A percentile compares a stretch with the other conserved stretches of the same genome.
phyloP scores from a whole-genome alignment of 495 filamentous ascomycete genomes.

The Endocarpon pusillum region DNA sequence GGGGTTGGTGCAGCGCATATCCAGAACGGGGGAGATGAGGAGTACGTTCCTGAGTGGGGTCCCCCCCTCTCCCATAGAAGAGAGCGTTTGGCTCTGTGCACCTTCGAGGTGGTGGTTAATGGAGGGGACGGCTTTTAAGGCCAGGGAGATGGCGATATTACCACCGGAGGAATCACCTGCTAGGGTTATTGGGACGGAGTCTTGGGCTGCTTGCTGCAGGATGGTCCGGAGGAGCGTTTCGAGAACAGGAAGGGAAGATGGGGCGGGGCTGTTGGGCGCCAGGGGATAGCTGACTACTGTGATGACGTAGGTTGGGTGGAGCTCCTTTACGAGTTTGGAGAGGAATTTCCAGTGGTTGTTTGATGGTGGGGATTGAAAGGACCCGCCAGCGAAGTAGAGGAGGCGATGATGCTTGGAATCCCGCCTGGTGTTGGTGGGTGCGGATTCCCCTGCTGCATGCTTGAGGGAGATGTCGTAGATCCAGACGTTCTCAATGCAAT shows the following conservation, averaged over 20 bases:
- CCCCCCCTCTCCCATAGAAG: neutral
- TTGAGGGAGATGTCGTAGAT: too few relatives aligned
- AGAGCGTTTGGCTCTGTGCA: too few relatives aligned
- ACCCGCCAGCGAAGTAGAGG: neutral
- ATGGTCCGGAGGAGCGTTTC: conserved; percentile 3
- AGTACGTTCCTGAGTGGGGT: conserved; percentile 12
- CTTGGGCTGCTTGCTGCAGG: conserved; percentile 2
- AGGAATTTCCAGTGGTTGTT: neutral
- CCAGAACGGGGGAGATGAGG: conserved; percentile 20
- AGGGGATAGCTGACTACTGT: neutral
- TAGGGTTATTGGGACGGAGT: conserved; percentile 6
- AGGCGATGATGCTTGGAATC: too few relatives aligned
- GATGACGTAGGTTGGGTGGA: neutral
- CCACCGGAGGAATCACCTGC: conserved; percentile 16
- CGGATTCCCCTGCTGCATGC: too few relatives aligned
- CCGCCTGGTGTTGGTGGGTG: too few relatives aligned
- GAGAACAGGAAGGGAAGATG: conserved; percentile 3
- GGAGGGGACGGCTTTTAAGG: conserved; percentile 15
- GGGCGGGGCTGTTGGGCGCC: neutral
- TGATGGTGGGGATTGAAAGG: neutral
- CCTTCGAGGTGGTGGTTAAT: too few relatives aligned
- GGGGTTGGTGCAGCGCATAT: conserved; percentile 21
- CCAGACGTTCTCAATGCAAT: neutral
- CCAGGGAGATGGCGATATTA: conserved; percentile 16
- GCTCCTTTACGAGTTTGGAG: neutral